Evolutionary conservation across 768 basidiomycete species (phyloP), one percentile per base, ranked within the genome.

Genomic region (Lactarius pseudohatsudake): DNA sequence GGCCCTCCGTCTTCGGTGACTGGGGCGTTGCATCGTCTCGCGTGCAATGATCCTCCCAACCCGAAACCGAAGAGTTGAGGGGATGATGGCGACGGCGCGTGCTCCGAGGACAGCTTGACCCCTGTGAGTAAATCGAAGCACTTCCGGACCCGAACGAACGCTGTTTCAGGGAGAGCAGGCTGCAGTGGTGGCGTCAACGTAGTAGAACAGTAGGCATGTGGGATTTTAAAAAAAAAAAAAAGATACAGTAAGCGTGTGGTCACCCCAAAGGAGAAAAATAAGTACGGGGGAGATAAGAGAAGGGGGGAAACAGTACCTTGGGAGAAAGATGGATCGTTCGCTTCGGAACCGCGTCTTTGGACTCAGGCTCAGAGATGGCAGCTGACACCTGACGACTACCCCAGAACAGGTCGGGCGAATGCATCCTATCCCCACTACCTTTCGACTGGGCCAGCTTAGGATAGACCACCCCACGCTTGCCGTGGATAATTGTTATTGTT

Each of bases 381-480:
- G 36, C 76, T 75, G 63, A 64, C 62, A 80, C 73, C 16, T 45
- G 72, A 45, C 66, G 72, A 59, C 69, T 74, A 54, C 69, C 71
- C 81, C 81, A 82, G 67, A 71, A 77, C 43, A 80, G 71, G 67
- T 81, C 81, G 30, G 72, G 72, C n/a, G 74, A 79, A 26, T 64
- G 67, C 62, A 62, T 72, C 57, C 79, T 73, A 67, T 77, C 74
- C 10, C 74, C 73, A 50, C 50, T 65, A 58, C 76, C 78, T 65
- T 77, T 80, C 40, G 72, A 71, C 65, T 81, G 80, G 18, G 80
- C 80, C 61, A 81, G 77, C 62, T 72, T 77, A 34, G 81, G 81
- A 64, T 81, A 81, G 26, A 74, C 71, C 15, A 77, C 59, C 63
- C 71, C 75, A 59, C 65, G 62, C 76, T 75, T 64, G 54, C 34